A percentile compares a stretch with the other conserved stretches of the same genome.
phyloP scores from a whole-genome alignment of 2,329 filamentous ascomycete species.

The Emergomyces pasteurianus region DNA sequence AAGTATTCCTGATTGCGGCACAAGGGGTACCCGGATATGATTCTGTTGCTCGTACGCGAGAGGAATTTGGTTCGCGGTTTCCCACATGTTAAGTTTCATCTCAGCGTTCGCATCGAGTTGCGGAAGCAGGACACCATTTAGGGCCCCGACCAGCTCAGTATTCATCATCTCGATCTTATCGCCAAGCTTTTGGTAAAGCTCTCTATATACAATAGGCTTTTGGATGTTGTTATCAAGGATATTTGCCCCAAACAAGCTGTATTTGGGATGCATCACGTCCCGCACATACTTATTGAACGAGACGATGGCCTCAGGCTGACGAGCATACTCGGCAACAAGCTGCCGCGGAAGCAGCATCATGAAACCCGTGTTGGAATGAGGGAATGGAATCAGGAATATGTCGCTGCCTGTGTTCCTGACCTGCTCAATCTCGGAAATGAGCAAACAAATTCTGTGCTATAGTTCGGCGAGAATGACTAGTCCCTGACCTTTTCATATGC shows the following conservation, averaged over 20 bases:
- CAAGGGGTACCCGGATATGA: constrained; percentile 9
- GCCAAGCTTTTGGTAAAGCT: constrained; percentile 7
- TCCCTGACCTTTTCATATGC: background rate
- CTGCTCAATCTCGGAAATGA: background rate
- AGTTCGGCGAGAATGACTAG: background rate
- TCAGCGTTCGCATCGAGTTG: constrained; percentile 4
- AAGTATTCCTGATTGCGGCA: constrained; percentile 12
- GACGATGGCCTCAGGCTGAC: constrained; percentile 1
- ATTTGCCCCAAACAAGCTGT: background rate
- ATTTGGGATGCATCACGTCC: constrained; percentile 2
- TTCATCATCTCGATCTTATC: constrained; percentile 8
- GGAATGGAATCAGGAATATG: constrained; percentile 1
- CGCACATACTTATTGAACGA: constrained; percentile 1
- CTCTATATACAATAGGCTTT: constrained; percentile 5
- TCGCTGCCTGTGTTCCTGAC: background rate
- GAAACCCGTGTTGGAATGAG: constrained; percentile 1
- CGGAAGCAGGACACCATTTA: constrained; percentile 3
- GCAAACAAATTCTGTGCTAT: background rate
- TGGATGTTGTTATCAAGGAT: constrained; percentile 3
- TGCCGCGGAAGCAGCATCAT: background rate
- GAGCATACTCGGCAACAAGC: background rate
- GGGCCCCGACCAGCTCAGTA: constrained; percentile 4
- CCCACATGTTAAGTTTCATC: constrained; percentile 10
- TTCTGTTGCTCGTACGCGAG: constrained; percentile 5
- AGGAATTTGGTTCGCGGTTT: constrained; percentile 8